These are phyloP conservation scores for Aspergillus aculeatus DNA, from an alignment of 2,329 filamentous ascomycete genomes.

Conservation along the genomic window DNA sequence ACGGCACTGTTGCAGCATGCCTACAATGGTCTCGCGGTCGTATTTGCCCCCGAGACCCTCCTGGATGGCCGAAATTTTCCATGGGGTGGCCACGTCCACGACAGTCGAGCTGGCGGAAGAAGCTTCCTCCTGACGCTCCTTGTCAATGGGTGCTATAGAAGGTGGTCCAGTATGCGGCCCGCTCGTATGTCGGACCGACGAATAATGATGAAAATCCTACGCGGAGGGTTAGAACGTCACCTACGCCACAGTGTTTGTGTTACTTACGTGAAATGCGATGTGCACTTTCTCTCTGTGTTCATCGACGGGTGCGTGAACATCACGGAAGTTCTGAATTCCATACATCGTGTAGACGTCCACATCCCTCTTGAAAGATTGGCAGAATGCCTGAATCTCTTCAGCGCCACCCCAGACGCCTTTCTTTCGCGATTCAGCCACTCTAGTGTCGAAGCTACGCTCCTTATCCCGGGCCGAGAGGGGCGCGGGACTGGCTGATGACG, in stretches of 20 bases:
- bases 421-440: slow-evolving; percentile 60
- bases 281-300: slow-evolving; percentile 47
- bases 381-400: slow-evolving; percentile 66
- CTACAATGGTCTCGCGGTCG: slow-evolving; percentile 52
- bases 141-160: slow-evolving; percentile 36
- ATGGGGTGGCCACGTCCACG: slow-evolving; percentile 48
- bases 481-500: slow-evolving; percentile 44
- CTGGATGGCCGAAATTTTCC: slow-evolving; percentile 56
- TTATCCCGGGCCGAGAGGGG: slow-evolving; percentile 53
- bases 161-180: slow-evolving; percentile 60
- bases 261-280: slow-evolving; percentile 62
- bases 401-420: slow-evolving; percentile 65
- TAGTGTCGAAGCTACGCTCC: slow-evolving; percentile 57
- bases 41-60: slow-evolving; percentile 52
- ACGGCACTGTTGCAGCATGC: slow-evolving; percentile 53
- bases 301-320: slow-evolving; percentile 40
- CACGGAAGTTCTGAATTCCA: slow-evolving; percentile 46
- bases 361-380: slow-evolving; percentile 59
- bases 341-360: slow-evolving; percentile 58
- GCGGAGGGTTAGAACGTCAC: slow-evolving; percentile 13
- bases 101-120: slow-evolving; percentile 17
- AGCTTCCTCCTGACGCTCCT: slow-evolving; percentile 12
- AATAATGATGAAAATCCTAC: slow-evolving; percentile 65
- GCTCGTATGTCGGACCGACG: slow-evolving; percentile 61
- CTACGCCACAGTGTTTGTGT: not conserved